phyloP scores from a whole-genome alignment of 2,329 filamentous ascomycete genomes.

The Botrytis deweyae region DNA sequence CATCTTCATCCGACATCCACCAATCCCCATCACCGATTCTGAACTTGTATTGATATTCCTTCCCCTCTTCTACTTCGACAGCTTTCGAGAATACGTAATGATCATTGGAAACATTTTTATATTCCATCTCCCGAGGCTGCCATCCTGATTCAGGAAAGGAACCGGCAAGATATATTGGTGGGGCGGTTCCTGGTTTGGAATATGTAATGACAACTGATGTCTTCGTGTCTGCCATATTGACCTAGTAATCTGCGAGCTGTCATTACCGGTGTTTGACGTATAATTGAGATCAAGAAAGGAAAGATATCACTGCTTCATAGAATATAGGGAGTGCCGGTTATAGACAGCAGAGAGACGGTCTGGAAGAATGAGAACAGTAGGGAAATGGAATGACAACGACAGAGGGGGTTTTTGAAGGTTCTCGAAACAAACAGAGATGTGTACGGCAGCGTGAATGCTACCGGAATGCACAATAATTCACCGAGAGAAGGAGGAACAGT shows the following conservation, averaged over 20 bases:
- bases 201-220: slow-evolving; percentile 52
- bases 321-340: not conserved
- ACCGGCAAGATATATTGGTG: slow-evolving; percentile 70
- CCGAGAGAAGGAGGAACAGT: not conserved
- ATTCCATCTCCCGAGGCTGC: slow-evolving; percentile 65
- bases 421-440: not conserved
- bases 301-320: not conserved
- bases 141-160: slow-evolving; percentile 67
- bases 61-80: slow-evolving; percentile 54
- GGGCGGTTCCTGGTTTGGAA: slow-evolving; percentile 56
- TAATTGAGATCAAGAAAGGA: not conserved
- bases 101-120: slow-evolving; percentile 46
- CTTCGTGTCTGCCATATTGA: slow-evolving; percentile 19
- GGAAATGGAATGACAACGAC: not conserved
- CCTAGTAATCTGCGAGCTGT: slow-evolving; percentile 1
- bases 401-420: not conserved
- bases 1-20: slow-evolving; percentile 67
- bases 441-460: not conserved
- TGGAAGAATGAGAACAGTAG: not conserved
- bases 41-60: slow-evolving; percentile 73
- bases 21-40: slow-evolving; percentile 64
- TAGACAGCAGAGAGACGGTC: not conserved
- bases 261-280: slow-evolving; percentile 5
- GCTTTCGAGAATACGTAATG: slow-evolving; percentile 58
- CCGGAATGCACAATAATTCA: not conserved